A percentile compares a stretch with the other conserved stretches of the same genome.
phyloP scores from a whole-genome alignment of 345 rosid species.

The Lepidium didymum region DNA sequence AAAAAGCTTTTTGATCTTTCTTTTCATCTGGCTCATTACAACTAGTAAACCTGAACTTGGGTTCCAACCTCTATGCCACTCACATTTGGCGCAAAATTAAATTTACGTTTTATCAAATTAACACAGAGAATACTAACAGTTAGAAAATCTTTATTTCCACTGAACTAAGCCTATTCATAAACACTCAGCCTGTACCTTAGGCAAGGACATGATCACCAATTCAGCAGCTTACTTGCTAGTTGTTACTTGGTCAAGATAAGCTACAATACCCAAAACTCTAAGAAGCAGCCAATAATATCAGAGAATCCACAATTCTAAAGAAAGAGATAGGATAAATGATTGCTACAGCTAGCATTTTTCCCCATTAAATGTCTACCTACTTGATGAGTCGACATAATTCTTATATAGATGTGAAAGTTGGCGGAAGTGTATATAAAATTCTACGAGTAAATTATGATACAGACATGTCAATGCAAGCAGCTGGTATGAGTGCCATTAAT shows the following conservation, averaged over 20 bases:
- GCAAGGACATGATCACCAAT: background rate
- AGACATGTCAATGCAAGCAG: slow-evolving; percentile 9
- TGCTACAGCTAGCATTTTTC: background rate
- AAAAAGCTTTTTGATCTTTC: background rate
- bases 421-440: background rate
- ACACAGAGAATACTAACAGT: background rate
- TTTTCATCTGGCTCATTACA: background rate
- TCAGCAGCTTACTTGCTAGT: background rate
- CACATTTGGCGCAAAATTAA: background rate
- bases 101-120: background rate
- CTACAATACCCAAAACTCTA: background rate
- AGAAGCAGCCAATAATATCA: background rate
- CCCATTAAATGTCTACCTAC: slow-evolving; percentile 7
- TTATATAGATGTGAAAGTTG: background rate
- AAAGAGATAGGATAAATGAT: background rate
- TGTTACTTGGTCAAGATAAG: background rate
- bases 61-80: background rate
- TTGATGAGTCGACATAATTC: slow-evolving; percentile 10
- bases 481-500: background rate
- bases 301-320: slow-evolving; percentile 2
- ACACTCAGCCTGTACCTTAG: background rate
- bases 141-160: background rate
- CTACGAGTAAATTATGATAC: background rate
- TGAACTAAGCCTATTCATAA: background rate
- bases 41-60: background rate